Conservation (phyloP, 176 grass and related monocot genomes). For the Phoenix dactylifera region DNA sequence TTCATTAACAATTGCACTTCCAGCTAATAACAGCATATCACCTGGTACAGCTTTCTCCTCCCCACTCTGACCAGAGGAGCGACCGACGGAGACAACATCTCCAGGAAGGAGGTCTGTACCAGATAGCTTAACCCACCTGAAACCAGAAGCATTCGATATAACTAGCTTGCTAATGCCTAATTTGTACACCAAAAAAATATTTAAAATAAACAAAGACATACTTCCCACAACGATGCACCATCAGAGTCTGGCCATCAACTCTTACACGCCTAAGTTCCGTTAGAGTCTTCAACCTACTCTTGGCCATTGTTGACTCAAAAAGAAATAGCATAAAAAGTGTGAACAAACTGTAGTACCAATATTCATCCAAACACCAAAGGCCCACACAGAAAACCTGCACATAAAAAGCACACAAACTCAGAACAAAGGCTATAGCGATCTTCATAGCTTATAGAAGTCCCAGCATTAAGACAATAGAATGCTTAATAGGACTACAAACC, state of each 20-base stretch:
- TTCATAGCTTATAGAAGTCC: no score
- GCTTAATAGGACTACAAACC: conserved; percentile 35
- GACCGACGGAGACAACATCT: no score
- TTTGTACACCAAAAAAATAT: no score
- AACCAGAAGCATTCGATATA: no score
- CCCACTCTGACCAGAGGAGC: conserved; percentile 28
- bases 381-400: conserved; percentile 94
- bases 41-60: conserved; percentile 97
- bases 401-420: neutral
- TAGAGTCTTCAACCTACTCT: conserved; percentile 86
- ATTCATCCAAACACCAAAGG: conserved; percentile 95
- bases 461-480: neutral
- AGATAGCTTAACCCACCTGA: no score
- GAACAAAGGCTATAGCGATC: no score
- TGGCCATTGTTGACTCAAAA: conserved; percentile 99
- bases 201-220: neutral
- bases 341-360: conserved; percentile 99
- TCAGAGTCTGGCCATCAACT: conserved; percentile 88
- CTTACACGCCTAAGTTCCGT: conserved; percentile 98
- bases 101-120: no score
- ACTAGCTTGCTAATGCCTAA: no score
- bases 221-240: conserved; percentile 46
- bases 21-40: conserved; percentile 88
- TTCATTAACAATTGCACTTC: conserved; percentile 90
- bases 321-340: conserved; percentile 99